Evolutionary conservation across 176 grass and related monocot species (phyloP).

Genomic region (Microstegium vimineum): DNA sequence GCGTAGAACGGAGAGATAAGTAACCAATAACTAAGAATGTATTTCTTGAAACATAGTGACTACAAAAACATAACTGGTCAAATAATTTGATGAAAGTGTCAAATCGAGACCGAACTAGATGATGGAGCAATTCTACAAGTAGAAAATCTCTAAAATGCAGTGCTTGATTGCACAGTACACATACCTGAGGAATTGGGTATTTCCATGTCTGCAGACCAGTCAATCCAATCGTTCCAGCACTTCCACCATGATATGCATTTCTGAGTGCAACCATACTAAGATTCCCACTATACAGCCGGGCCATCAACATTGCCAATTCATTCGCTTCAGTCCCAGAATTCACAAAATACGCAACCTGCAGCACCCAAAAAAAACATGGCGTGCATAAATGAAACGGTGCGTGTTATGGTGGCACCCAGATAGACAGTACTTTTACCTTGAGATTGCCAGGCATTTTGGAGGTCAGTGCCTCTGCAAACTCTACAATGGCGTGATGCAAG

Average conservation of each 20-base stretch:
- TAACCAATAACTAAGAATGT: neutral
- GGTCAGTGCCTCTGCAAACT: conserved; percentile 85
- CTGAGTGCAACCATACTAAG: conserved; percentile 92
- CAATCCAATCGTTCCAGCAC: conserved; percentile 79
- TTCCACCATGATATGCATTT: conserved; percentile 93
- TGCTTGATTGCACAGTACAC: neutral
- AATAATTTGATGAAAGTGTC: neutral
- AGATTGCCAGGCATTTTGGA: conserved; percentile 98
- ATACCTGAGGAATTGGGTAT: conserved; percentile 91
- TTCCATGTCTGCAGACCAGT: conserved; percentile 95
- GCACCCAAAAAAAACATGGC: conserved; percentile 2
- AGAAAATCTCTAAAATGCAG: neutral
- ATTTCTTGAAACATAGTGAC: neutral
- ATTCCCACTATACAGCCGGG: conserved; percentile 82
- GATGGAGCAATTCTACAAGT: neutral
- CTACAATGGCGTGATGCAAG: conserved; percentile 84
- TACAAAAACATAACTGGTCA: neutral
- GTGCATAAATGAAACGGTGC: neutral
- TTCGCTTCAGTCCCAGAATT: conserved; percentile 99
- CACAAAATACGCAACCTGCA: conserved; percentile 88
- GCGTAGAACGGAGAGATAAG: neutral
- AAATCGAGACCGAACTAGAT: neutral
- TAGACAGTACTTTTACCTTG: conserved; percentile 40
- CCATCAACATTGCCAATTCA: conserved; percentile 95
- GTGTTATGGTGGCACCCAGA: neutral